Evolutionary conservation across 1,139 yeast species (phyloP).

Genomic region (Candida tetrigidarum): DNA sequence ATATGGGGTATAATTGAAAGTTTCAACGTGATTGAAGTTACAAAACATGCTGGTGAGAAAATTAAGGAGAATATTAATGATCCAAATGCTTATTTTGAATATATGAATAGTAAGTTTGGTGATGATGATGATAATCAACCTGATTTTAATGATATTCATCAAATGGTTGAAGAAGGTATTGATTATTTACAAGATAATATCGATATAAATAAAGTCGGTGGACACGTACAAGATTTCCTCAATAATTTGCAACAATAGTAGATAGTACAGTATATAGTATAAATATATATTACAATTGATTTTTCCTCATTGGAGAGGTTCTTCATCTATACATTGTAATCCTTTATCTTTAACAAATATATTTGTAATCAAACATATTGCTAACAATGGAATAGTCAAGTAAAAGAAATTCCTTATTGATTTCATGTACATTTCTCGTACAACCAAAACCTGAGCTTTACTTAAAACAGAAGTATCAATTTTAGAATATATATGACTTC

Average conservation of each 20-base stretch:
- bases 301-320: conserved; percentile 17
- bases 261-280: background rate
- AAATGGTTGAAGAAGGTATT: conserved; percentile 22
- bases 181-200: conserved; percentile 17
- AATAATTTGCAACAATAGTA: background rate
- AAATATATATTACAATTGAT: background rate
- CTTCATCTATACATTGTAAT: conserved; percentile 44
- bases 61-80: conserved; percentile 12
- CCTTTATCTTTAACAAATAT: conserved; percentile 47
- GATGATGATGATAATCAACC: conserved; percentile 14
- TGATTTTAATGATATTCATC: conserved; percentile 20
- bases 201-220: conserved; percentile 18
- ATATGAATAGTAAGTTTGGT: conserved; percentile 23
- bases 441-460: conserved; percentile 25
- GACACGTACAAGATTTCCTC: conserved; percentile 14
- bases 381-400: conserved; percentile 47
- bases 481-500: conserved; percentile 34
- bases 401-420: conserved; percentile 45
- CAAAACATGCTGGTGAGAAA: conserved; percentile 9
- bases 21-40: conserved; percentile 8
- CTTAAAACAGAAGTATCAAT: conserved; percentile 31
- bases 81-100: conserved; percentile 22
- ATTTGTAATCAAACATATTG: conserved; percentile 37
- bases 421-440: conserved; percentile 37
- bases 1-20: background rate